Conservation (phyloP, 2,329 filamentous ascomycete species). For the Curvularia sp. region DNA sequence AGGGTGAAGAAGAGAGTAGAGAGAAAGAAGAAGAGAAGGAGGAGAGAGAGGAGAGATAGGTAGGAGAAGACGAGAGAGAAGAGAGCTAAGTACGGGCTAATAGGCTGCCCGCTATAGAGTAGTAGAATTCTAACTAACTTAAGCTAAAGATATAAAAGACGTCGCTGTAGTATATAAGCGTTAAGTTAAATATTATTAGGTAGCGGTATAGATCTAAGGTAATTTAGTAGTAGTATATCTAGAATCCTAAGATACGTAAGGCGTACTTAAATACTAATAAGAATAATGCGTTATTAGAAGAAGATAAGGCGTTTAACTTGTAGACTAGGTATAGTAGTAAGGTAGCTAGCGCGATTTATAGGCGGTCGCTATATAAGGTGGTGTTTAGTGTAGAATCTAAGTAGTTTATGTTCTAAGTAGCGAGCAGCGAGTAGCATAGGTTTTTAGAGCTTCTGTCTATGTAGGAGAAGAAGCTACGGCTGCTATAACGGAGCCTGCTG, state of each 20-base stretch:
- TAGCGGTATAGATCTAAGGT: neutral
- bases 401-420: constrained; percentile 18
- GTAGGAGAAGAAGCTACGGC: neutral
- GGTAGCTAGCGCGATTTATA: neutral
- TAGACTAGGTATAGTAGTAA: neutral
- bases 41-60: constrained; percentile 6
- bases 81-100: constrained; percentile 17
- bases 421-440: constrained; percentile 25
- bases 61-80: constrained; percentile 2
- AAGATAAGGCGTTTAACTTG: constrained; percentile 1
- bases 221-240: neutral
- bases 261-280: neutral
- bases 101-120: neutral
- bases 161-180: no score
- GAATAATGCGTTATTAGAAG: neutral
- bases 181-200: neutral
- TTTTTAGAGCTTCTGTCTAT: constrained; percentile 23
- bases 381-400: constrained; percentile 7
- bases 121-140: constrained; percentile 8
- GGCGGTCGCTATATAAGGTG: neutral
- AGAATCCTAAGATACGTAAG: neutral
- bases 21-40: neutral
- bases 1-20: constrained; percentile 10
- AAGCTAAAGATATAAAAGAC: neutral
- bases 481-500: neutral